Conservation (phyloP, 768 basidiomycete species). For the Collybiopsis confluens region DNA sequence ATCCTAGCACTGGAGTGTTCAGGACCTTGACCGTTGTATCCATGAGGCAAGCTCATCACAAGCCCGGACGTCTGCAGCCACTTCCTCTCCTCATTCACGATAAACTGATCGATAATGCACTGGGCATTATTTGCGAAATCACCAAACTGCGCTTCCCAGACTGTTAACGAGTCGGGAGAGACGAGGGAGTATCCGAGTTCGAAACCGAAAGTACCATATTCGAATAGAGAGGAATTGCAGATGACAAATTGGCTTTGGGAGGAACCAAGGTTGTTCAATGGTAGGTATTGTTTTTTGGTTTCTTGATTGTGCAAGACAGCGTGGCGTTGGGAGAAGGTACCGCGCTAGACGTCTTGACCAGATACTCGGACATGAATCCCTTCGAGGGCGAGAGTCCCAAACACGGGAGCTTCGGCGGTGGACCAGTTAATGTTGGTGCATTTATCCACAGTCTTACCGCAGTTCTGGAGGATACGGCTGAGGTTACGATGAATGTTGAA, state of each 20-base stretch:
- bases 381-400: conserved; percentile 90
- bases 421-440: conserved; percentile 96
- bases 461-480: conserved; percentile 80
- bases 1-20: conserved; percentile 96
- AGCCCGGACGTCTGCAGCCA: conserved; percentile 94
- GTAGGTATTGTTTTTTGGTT: conserved; percentile 86
- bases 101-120: conserved; percentile 98
- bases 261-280: conserved; percentile 82
- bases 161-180: conserved; percentile 84
- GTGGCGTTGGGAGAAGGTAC: conserved; percentile 98
- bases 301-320: conserved; percentile 95
- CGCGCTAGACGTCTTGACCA: conserved; percentile 97
- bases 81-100: conserved; percentile 94
- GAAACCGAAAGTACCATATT: conserved; percentile 92
- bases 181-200: conserved; percentile 98
- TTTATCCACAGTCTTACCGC: conserved; percentile 90
- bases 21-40: conserved; percentile 98
- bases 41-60: conserved; percentile 87
- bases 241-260: conserved; percentile 92
- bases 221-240: conserved; percentile 95
- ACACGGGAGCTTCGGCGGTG: conserved; percentile 95
- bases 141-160: conserved; percentile 99
- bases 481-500: conserved; percentile 92
- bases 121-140: conserved; percentile 98
- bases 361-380: conserved; percentile 93